Evolutionary conservation across 805 yeast genomes (phyloP), one percentile per base, ranked within the genome.

Genomic region (Kuraishia capsulata): DNA sequence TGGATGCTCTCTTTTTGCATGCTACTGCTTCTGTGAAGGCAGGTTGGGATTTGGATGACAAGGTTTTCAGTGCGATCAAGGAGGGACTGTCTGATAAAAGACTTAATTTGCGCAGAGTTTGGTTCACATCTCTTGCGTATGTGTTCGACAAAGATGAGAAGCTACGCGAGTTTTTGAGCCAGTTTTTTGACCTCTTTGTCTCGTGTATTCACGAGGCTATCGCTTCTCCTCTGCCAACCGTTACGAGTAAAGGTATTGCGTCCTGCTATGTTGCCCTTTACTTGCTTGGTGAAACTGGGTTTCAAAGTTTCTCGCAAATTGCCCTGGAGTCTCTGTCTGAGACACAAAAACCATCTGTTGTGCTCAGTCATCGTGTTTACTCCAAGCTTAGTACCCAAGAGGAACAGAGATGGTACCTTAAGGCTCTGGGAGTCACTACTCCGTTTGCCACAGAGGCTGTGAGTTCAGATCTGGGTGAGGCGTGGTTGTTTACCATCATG

Each of bases 31-130:
- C 62, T 18, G 42, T 47, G 2, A 42, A n/a, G 43, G 47, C n/a
- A 39, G 44, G 16, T 31, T 41, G 20, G 3, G 50, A 48, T 2
- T 56, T 51, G 3, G 46, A 57, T 20, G 42, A 62, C 38, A 33
- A 58, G 49, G 38, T 55, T 37, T 9, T 28, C 14, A 46, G 45
- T 8, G 42, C 49, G 6, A 53, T 84, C 24, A 58, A 56, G n/a
- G 57, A 65, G 14, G 96, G 96, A 1, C 59, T 87, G 11, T 53
- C 59, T 11, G 89, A 84, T 29, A 69, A 82, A 48, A 84, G 83
- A 46, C 57, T 69, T 10, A 71, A 71, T 24, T 56, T 84, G 19
- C 72, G 81, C 46, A 76, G 74, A 50, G 59, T 75, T 17, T 90
- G 97, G 97, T 68, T 71, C 39, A 51, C 66, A 28, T 57, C 73